Percentiles rank a stretch among this genome's conserved stretches.
These are phyloP conservation scores for Colletotrichum sp. DNA, from an alignment of 2,329 filamentous ascomycete species.

Conservation along the genomic window DNA sequence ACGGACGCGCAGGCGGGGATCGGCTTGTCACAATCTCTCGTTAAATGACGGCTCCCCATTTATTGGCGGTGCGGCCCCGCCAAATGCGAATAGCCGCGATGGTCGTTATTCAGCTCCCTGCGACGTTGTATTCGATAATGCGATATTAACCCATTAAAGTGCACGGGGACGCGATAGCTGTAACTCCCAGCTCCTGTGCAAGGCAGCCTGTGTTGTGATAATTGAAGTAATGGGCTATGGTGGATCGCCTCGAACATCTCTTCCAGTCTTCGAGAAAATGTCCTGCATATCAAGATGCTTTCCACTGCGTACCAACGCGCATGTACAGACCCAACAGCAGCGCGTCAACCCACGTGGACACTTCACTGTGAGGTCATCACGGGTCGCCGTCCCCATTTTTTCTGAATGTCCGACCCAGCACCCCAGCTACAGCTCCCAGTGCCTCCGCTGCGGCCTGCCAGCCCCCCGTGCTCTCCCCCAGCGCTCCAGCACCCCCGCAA, in stretches of 20 bases:
- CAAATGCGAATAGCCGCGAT: background rate
- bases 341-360: slow-evolving; percentile 4
- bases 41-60: background rate
- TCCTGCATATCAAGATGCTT: background rate
- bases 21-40: background rate
- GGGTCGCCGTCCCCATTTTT: background rate
- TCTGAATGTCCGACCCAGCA: slow-evolving; percentile 12
- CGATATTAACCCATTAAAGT: background rate
- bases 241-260: background rate
- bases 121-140: background rate
- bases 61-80: background rate
- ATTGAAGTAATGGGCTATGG: background rate
- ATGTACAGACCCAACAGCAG: background rate
- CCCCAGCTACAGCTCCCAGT: slow-evolving; percentile 12
- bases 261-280: background rate
- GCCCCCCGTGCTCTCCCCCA: background rate
- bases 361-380: slow-evolving; percentile 17
- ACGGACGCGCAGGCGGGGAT: background rate
- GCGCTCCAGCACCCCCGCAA: slow-evolving; percentile 9
- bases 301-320: background rate
- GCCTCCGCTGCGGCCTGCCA: background rate
- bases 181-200: background rate
- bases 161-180: background rate
- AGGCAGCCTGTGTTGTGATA: background rate
- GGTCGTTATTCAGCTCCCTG: background rate